Evolutionary conservation across 305 asterid genomes (phyloP).

Genomic region (Stenogyne calaminthoides): DNA sequence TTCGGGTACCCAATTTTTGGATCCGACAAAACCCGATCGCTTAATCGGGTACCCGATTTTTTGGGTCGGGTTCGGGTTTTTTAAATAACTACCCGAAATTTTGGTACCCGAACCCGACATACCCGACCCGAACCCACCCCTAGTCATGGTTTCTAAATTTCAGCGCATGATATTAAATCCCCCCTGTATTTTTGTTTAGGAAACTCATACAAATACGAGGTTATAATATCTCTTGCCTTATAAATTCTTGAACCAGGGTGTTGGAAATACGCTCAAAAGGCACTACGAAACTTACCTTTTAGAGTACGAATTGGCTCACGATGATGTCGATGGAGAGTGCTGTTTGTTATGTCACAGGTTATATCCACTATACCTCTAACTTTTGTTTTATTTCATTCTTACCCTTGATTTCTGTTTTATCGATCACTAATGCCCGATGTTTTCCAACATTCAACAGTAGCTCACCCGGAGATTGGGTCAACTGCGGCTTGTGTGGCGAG

Average conservation of each 20-base stretch:
- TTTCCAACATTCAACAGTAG: constrained; percentile 61
- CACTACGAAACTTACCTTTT: constrained; percentile 95
- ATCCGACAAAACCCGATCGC: no score
- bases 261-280: constrained; percentile 94
- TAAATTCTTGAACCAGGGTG: constrained; percentile 62
- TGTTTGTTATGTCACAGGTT: constrained; percentile 98
- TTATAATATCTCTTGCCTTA: neutral
- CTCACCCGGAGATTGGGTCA: constrained; percentile 99
- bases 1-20: no score
- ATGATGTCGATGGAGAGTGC: constrained; percentile 99
- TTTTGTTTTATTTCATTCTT: neutral
- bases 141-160: neutral
- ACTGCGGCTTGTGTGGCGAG: constrained; percentile 97
- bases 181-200: neutral
- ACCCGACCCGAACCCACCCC: no score
- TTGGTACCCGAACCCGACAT: no score
- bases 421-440: constrained; percentile 36
- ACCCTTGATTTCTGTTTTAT: neutral
- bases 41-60: no score
- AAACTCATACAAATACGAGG: neutral
- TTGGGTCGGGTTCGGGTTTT: no score
- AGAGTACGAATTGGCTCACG: constrained; percentile 98
- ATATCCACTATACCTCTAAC: neutral
- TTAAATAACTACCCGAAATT: no score
- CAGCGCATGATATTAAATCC: neutral